Evolutionary conservation across 2,329 filamentous ascomycete genomes (phyloP).

Genomic region (Hymenoscyphus repandus): DNA sequence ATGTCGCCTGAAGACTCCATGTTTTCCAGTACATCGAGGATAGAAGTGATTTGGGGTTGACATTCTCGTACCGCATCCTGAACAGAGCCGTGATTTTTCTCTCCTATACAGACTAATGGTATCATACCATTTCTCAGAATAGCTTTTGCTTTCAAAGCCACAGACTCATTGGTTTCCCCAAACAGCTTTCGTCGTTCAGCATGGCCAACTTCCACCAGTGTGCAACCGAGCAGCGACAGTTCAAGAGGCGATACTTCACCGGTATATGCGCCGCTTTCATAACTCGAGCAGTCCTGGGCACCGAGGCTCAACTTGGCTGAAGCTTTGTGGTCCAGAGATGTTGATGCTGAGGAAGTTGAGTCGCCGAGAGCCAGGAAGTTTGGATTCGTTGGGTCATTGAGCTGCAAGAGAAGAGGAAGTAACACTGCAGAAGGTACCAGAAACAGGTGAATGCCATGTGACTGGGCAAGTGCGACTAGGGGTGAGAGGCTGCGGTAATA

Average conservation of each 20-base stretch:
- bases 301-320: conserved; percentile 54
- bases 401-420: conserved; percentile 46
- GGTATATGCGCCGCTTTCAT: conserved; percentile 68
- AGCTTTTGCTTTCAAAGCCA: conserved; percentile 65
- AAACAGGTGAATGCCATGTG: conserved; percentile 61
- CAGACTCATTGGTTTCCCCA: conserved; percentile 65
- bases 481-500: conserved; percentile 49
- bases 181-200: conserved; percentile 71
- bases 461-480: conserved; percentile 36
- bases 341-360: background rate
- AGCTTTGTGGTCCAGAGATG: conserved; percentile 7
- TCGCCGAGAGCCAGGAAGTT: conserved; percentile 5
- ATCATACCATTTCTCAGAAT: conserved; percentile 64
- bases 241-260: conserved; percentile 69
- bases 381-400: background rate
- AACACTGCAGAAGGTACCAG: conserved; percentile 74
- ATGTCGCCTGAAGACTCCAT: conserved; percentile 37
- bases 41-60: conserved; percentile 52
- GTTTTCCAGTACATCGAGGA: conserved; percentile 47
- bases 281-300: conserved; percentile 70
- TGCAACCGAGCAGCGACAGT: conserved; percentile 61
- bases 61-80: conserved; percentile 61
- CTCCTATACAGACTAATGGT: conserved; percentile 77
- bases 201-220: conserved; percentile 74
- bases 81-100: conserved; percentile 49